These are phyloP conservation scores for Podospora didyma DNA, from an alignment of 495 filamentous ascomycete species.

Conservation along the genomic window DNA sequence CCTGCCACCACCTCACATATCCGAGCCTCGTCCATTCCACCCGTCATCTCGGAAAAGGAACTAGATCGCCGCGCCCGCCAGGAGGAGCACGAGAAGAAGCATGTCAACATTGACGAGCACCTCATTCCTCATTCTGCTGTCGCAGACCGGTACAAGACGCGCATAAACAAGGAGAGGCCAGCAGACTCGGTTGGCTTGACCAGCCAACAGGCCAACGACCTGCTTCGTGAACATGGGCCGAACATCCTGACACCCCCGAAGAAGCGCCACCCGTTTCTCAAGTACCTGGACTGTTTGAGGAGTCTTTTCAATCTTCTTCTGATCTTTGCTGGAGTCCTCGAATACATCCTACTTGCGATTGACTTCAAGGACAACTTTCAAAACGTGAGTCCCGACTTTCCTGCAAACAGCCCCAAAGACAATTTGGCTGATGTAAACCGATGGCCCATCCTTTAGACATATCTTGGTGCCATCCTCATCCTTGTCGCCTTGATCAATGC, in stretches of 20 bases:
- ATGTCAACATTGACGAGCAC: constrained; percentile 28
- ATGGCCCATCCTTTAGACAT: constrained; percentile 17
- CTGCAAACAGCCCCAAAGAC: neutral
- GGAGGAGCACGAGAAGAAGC: constrained; percentile 15
- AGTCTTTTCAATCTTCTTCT: constrained; percentile 30
- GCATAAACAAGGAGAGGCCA: constrained; percentile 22
- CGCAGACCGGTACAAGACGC: constrained; percentile 21
- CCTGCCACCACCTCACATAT: neutral
- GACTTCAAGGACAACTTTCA: constrained; percentile 30
- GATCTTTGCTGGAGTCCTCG: constrained; percentile 27
- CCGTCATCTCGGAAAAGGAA: constrained; percentile 22
- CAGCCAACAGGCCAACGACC: constrained; percentile 16
- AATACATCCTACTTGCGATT: constrained; percentile 29
- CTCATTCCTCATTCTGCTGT: constrained; percentile 24
- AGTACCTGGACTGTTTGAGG: constrained; percentile 21
- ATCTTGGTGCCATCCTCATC: constrained; percentile 30
- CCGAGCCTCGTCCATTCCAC: constrained; percentile 17
- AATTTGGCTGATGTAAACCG: neutral
- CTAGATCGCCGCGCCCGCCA: constrained; percentile 13
- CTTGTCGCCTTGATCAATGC: constrained; percentile 28
- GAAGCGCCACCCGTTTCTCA: constrained; percentile 24
- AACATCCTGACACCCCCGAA: constrained; percentile 28
- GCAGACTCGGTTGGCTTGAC: constrained; percentile 23
- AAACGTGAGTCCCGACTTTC: constrained; percentile 18
- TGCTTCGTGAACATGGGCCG: constrained; percentile 19